phyloP scores from a whole-genome alignment of 2,329 filamentous ascomycete species.

The Xylaria arbuscula region DNA sequence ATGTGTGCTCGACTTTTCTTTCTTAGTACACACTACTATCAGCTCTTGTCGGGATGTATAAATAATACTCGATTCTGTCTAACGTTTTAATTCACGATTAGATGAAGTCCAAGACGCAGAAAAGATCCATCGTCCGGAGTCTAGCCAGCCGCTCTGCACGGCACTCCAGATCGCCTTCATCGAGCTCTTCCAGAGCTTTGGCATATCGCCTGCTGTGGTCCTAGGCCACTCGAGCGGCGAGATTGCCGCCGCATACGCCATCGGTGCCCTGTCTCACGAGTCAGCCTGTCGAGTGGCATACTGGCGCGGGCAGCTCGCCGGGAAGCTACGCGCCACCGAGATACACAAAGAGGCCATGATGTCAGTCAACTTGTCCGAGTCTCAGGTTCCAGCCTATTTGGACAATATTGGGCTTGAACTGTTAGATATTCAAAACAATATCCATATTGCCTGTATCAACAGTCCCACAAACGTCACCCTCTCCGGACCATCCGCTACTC shows the following conservation, averaged over 20 bases:
- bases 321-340: too few relatives aligned
- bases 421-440: neutral
- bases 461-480: slow-evolving; percentile 1
- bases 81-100: too few relatives aligned
- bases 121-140: neutral
- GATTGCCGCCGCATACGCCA: slow-evolving; percentile 23
- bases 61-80: too few relatives aligned
- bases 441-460: slow-evolving; percentile 13
- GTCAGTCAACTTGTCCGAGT: neutral
- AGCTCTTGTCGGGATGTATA: too few relatives aligned
- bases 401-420: neutral
- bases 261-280: neutral
- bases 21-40: too few relatives aligned
- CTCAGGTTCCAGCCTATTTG: neutral
- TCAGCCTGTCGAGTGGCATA: slow-evolving; percentile 22
- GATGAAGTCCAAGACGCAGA: neutral
- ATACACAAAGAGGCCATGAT: slow-evolving; percentile 1
- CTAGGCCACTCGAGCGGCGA: slow-evolving; percentile 24
- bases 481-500: accelerated
- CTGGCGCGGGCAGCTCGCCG: neutral
- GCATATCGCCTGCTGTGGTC: slow-evolving; percentile 4
- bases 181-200: neutral
- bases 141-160: slow-evolving; percentile 14
- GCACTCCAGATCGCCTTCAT: slow-evolving; percentile 18
- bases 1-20: too few relatives aligned